These are phyloP conservation scores for Scedosporium minutisporum DNA, from an alignment of 2,329 filamentous ascomycete genomes.

Conservation along the genomic window DNA sequence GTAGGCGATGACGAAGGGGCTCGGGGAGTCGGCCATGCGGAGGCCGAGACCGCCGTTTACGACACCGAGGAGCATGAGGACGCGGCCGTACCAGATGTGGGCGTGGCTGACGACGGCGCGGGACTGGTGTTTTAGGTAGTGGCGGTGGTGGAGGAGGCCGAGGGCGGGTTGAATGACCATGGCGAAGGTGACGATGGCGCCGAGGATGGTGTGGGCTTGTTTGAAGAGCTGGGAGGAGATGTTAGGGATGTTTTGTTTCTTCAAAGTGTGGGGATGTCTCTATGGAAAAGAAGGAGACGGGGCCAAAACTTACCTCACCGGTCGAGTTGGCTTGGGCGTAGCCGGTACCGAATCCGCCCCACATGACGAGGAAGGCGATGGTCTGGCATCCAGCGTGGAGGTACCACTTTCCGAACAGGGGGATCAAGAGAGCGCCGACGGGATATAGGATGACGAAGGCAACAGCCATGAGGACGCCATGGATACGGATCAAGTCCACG, in stretches of 20 bases:
- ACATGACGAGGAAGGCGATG: slow-evolving; percentile 45
- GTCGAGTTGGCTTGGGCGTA: slow-evolving; percentile 33
- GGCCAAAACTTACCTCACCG: slow-evolving; percentile 27
- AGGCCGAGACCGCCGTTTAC: slow-evolving; percentile 57
- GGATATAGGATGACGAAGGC: slow-evolving; percentile 51
- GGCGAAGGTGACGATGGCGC: slow-evolving; percentile 42
- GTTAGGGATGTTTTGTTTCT: slow-evolving; percentile 7
- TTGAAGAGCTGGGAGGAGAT: slow-evolving; percentile 34
- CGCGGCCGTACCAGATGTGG: slow-evolving; percentile 55
- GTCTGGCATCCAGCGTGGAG: slow-evolving; percentile 49
- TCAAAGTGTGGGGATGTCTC: neutral
- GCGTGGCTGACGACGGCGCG: slow-evolving; percentile 43
- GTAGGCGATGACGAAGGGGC: slow-evolving; percentile 41
- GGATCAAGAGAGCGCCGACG: slow-evolving; percentile 50
- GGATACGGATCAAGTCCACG: slow-evolving; percentile 27
- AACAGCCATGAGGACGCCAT: slow-evolving; percentile 53
- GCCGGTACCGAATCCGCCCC: slow-evolving; percentile 50
- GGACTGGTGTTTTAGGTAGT: slow-evolving; percentile 35
- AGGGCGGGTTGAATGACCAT: slow-evolving; percentile 49
- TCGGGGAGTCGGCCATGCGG: slow-evolving; percentile 31
- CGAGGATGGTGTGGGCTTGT: slow-evolving; percentile 44
- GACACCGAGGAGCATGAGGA: slow-evolving; percentile 47
- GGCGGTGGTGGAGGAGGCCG: slow-evolving; percentile 46
- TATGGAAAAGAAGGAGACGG: slow-evolving; percentile 4
- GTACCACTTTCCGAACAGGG: slow-evolving; percentile 45